These are phyloP conservation scores for Candida awuae DNA, from an alignment of 805 yeast genomes.

Conservation along the genomic window DNA sequence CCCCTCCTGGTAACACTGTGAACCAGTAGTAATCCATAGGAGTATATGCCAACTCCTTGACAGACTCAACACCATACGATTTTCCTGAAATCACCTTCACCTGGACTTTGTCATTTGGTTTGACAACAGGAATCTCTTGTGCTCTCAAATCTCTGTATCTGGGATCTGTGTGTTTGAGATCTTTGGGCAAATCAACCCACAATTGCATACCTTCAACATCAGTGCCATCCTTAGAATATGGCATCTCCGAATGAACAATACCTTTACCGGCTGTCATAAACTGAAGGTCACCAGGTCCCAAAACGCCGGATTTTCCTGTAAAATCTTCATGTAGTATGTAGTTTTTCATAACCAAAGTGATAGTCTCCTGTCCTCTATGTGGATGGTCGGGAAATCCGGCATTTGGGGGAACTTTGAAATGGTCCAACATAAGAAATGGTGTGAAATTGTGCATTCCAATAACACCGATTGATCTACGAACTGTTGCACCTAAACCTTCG, in stretches of 20 bases:
- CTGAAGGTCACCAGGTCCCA: slow-evolving; percentile 78
- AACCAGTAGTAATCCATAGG: slow-evolving; percentile 70
- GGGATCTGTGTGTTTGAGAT: slow-evolving; percentile 56
- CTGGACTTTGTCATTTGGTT: slow-evolving; percentile 52
- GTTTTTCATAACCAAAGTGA: slow-evolving; percentile 59
- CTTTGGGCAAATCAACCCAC: slow-evolving; percentile 78
- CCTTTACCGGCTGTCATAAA: slow-evolving; percentile 94
- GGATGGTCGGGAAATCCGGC: slow-evolving; percentile 83
- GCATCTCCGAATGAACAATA: slow-evolving; percentile 81
- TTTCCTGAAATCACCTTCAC: slow-evolving; percentile 74
- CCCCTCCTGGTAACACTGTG: slow-evolving; percentile 56
- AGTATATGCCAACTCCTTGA: slow-evolving; percentile 70
- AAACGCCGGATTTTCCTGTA: slow-evolving; percentile 70
- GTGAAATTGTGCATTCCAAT: slow-evolving; percentile 61
- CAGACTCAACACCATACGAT: slow-evolving; percentile 66
- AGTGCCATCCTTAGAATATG: slow-evolving; percentile 47
- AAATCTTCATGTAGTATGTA: slow-evolving; percentile 77
- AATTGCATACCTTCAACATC: slow-evolving; percentile 63
- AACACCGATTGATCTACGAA: slow-evolving; percentile 73
- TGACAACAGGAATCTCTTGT: slow-evolving; percentile 62
- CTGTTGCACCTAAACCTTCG: slow-evolving; percentile 86
- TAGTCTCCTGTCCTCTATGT: slow-evolving; percentile 75
- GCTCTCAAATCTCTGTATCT: slow-evolving; percentile 70
- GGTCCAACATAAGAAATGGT: slow-evolving; percentile 78
- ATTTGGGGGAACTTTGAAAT: slow-evolving; percentile 54